These are phyloP conservation scores for Clonostachys sp. DNA, from an alignment of 2,329 filamentous ascomycete genomes.

Conservation along the genomic window DNA sequence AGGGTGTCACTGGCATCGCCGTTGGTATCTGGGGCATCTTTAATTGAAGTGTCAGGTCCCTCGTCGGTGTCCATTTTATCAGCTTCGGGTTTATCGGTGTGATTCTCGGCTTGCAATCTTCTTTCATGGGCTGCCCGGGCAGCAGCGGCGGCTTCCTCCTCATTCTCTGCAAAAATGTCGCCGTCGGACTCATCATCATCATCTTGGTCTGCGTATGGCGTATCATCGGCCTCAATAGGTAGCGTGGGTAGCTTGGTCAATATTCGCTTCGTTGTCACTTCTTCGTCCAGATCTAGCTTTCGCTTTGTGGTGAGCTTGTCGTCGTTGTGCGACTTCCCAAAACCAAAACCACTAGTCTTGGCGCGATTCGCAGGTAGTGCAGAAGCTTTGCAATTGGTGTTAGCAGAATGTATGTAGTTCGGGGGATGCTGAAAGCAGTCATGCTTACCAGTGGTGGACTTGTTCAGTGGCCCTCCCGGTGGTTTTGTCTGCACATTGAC, in stretches of 20 bases:
- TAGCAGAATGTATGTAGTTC: constrained; percentile 6
- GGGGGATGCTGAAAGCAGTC: constrained; percentile 1
- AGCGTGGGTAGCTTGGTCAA: constrained; percentile 84
- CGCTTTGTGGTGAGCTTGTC: constrained; percentile 67
- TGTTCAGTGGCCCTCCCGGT: constrained; percentile 18
- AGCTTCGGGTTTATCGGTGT: constrained; percentile 33
- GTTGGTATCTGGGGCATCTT: constrained; percentile 11
- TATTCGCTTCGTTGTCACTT: constrained; percentile 81
- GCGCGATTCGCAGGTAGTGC: constrained; percentile 62
- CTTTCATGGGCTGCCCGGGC: constrained; percentile 82
- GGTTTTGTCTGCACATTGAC: constrained; percentile 34
- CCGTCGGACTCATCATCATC: constrained; percentile 71
- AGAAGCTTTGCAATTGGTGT: constrained; percentile 30
- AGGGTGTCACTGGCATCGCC: too few relatives aligned
- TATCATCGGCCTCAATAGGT: constrained; percentile 59
- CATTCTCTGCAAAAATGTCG: constrained; percentile 73
- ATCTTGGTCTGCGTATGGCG: constrained; percentile 57
- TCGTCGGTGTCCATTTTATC: constrained; percentile 19
- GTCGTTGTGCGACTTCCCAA: constrained; percentile 64
- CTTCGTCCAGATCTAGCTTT: constrained; percentile 81
- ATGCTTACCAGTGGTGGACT: constrained; percentile 27
- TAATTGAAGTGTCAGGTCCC: constrained; percentile 2
- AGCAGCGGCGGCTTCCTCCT: constrained; percentile 84
- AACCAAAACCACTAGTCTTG: constrained; percentile 80
- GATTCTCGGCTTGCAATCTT: constrained; percentile 44